Conservation (phyloP, 2,329 filamentous ascomycete species). For the Cladosporium austrohemisphaericum region DNA sequence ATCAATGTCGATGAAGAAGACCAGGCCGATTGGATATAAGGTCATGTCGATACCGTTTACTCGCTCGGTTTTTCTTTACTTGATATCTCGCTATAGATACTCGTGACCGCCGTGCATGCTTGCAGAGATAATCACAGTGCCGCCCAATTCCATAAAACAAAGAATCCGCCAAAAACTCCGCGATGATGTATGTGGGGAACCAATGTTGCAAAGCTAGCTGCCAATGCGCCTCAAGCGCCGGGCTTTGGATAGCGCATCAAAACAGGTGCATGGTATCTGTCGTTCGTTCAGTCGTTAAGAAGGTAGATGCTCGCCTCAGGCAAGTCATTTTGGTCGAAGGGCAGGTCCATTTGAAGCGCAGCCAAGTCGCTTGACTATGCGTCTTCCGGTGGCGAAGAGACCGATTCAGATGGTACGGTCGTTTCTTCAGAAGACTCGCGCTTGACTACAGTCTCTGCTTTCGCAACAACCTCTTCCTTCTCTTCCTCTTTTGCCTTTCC, state of each 20-base stretch:
- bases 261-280: slow-evolving; percentile 19
- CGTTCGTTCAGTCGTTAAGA: slow-evolving; percentile 26
- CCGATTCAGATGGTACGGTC: not conserved
- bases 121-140: no score
- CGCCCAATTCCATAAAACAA: no score
- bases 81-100: no score
- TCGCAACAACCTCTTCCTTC: not conserved
- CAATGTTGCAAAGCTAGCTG: no score
- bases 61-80: no score
- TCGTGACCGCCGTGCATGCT: no score
- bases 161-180: no score
- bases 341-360: no score
- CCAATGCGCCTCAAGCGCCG: slow-evolving; percentile 25
- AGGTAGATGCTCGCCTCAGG: not conserved
- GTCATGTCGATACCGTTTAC: no score
- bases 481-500: not conserved
- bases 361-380: slow-evolving; percentile 6
- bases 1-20: no score
- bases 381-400: not conserved
- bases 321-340: not conserved
- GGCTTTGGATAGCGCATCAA: slow-evolving; percentile 21
- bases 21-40: no score
- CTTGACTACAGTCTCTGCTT: not conserved
- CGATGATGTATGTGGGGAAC: no score
- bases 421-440: not conserved